These are phyloP conservation scores for Neoboletus magnificus DNA, from an alignment of 768 basidiomycete species.

Conservation along the genomic window DNA sequence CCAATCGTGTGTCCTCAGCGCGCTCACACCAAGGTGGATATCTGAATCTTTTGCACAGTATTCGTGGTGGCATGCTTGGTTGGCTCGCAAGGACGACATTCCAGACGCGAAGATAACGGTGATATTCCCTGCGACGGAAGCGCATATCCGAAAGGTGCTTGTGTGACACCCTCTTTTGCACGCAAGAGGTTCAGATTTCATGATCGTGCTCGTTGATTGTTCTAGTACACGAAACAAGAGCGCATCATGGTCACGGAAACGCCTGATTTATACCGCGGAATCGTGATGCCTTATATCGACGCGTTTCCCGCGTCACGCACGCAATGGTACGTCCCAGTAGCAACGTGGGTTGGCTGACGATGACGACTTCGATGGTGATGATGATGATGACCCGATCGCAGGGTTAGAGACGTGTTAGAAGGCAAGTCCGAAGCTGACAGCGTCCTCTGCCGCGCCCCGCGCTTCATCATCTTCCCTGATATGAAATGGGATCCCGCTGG, in stretches of 20 bases:
- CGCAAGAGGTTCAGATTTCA: background rate
- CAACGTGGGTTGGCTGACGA: background rate
- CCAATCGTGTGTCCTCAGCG: background rate
- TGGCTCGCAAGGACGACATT: slow-evolving; percentile 34
- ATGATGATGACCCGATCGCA: slow-evolving; percentile 25
- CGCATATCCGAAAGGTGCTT: slow-evolving; percentile 71
- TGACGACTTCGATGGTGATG: background rate
- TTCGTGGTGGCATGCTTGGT: slow-evolving; percentile 75
- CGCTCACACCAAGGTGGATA: background rate
- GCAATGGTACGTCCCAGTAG: slow-evolving; percentile 58
- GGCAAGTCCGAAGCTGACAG: slow-evolving; percentile 74
- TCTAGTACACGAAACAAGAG: slow-evolving; percentile 74
- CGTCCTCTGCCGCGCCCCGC: slow-evolving; percentile 58
- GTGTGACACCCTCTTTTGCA: background rate
- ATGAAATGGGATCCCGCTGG: slow-evolving; percentile 94
- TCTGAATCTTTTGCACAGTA: slow-evolving; percentile 50
- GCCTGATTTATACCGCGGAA: slow-evolving; percentile 61
- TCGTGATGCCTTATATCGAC: slow-evolving; percentile 78
- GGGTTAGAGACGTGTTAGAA: slow-evolving; percentile 83
- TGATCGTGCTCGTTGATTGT: background rate
- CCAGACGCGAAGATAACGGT: slow-evolving; percentile 82
- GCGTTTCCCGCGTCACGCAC: slow-evolving; percentile 74
- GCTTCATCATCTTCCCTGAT: slow-evolving; percentile 85
- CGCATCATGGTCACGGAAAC: slow-evolving; percentile 79
- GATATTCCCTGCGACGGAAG: slow-evolving; percentile 85